A percentile compares a stretch with the other conserved stretches of the same genome.
Evolutionary conservation across 2,329 filamentous ascomycete species (phyloP).

Genomic region (Aspergillus transmontanensis): DNA sequence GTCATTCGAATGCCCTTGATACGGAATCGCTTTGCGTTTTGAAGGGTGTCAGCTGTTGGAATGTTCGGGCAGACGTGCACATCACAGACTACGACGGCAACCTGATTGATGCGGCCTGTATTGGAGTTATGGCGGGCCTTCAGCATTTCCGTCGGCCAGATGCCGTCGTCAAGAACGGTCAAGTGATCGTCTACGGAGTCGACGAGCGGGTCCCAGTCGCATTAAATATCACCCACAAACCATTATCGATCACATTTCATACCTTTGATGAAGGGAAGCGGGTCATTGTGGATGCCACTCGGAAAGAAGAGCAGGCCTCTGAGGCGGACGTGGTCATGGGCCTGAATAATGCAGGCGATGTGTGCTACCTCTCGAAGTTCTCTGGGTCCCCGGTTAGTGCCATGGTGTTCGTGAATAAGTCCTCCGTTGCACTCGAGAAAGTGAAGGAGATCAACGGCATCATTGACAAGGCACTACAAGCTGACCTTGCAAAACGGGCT

Average conservation of each 20-base stretch:
- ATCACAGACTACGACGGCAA: constrained; percentile 90
- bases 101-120: constrained; percentile 80
- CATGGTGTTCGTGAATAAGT: constrained; percentile 73
- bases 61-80: constrained; percentile 87
- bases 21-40: constrained; percentile 95
- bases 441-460: constrained; percentile 77
- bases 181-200: constrained; percentile 78
- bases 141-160: constrained; percentile 92
- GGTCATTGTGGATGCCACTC: constrained; percentile 49
- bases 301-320: constrained; percentile 55
- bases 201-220: constrained; percentile 88
- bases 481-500: constrained; percentile 66
- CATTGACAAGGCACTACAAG: constrained; percentile 71
- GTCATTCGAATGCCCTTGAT: constrained; percentile 87
- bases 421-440: constrained; percentile 72
- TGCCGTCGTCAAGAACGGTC: constrained; percentile 80
- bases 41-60: constrained; percentile 88
- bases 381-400: constrained; percentile 84
- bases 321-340: constrained; percentile 76
- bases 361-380: constrained; percentile 89
- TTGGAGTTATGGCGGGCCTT: constrained; percentile 83
- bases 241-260: constrained; percentile 86
- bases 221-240: constrained; percentile 87
- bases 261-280: constrained; percentile 63
- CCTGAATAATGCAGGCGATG: constrained; percentile 84